Conservation (phyloP, 768 basidiomycete genomes). For the Phallus indusiatus region DNA sequence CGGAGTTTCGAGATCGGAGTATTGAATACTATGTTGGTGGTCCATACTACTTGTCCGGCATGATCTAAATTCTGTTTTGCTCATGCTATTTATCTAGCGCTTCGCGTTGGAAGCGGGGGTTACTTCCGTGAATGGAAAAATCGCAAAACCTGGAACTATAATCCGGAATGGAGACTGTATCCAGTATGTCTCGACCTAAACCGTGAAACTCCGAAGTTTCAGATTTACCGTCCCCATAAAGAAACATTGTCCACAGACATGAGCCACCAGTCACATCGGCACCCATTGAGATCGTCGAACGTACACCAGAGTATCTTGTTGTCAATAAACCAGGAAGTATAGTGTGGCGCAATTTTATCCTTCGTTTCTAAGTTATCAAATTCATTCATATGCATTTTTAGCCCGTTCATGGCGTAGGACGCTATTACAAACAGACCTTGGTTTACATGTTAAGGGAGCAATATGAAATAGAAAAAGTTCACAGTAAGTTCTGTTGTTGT, state of each 20-base stretch:
- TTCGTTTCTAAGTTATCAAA: background rate
- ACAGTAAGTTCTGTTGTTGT: constrained; percentile 17
- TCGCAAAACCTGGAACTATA: constrained; percentile 71
- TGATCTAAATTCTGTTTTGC: background rate
- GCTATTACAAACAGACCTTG: constrained; percentile 84
- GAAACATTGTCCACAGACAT: constrained; percentile 92
- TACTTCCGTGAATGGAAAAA: constrained; percentile 88
- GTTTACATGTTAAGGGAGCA: constrained; percentile 80
- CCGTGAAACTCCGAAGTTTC: constrained; percentile 2
- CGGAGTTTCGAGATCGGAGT: constrained; percentile 87
- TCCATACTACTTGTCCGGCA: background rate
- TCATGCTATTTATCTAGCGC: constrained; percentile 26
- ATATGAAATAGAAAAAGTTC: constrained; percentile 71
- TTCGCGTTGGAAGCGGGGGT: constrained; percentile 85
- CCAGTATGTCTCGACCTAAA: constrained; percentile 45
- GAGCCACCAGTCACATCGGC: constrained; percentile 89
- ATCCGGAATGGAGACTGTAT: constrained; percentile 83
- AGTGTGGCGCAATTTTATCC: constrained; percentile 37
- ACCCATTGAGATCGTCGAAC: constrained; percentile 69
- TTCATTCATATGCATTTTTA: constrained; percentile 21
- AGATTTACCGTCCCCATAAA: constrained; percentile 19
- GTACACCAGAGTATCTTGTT: constrained; percentile 74
- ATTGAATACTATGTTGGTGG: constrained; percentile 90
- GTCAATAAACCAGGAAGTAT: constrained; percentile 97
- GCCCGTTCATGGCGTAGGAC: constrained; percentile 89